Conservation (phyloP, 352 stramenopile species). For the Thalassiosira hispida region DNA sequence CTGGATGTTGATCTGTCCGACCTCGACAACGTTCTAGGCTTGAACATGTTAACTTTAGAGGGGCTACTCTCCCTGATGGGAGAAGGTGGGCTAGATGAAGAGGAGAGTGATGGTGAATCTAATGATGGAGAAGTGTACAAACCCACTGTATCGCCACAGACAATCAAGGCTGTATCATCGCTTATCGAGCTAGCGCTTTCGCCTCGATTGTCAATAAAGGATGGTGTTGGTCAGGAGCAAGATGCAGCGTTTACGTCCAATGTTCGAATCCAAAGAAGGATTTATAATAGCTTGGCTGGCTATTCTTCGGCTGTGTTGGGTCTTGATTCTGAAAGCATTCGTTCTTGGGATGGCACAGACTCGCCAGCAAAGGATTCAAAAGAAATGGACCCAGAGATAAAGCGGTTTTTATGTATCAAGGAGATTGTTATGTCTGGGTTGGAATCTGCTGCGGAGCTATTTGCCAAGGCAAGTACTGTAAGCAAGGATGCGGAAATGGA, state of each 20-base stretch:
- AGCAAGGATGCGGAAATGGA: constrained; percentile 4
- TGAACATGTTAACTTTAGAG: constrained; percentile 61
- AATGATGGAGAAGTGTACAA: constrained; percentile 36
- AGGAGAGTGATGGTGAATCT: constrained; percentile 53
- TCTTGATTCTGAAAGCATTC: constrained; percentile 51
- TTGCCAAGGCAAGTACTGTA: not conserved
- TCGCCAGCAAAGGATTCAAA: constrained; percentile 4
- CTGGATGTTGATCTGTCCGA: constrained; percentile 55
- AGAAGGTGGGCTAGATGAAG: constrained; percentile 59
- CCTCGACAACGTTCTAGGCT: constrained; percentile 41
- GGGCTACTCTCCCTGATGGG: constrained; percentile 68
- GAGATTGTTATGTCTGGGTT: constrained; percentile 35
- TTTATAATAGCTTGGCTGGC: constrained; percentile 49
- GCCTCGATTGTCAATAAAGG: constrained; percentile 18
- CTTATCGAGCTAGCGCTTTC: constrained; percentile 42
- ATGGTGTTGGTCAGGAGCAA: not conserved
- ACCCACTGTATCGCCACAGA: constrained; percentile 25
- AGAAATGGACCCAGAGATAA: constrained; percentile 11
- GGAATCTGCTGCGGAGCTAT: constrained; percentile 4
- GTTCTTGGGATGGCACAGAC: constrained; percentile 29
- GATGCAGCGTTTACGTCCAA: constrained; percentile 15
- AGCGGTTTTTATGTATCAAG: constrained; percentile 40
- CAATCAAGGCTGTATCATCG: constrained; percentile 41
- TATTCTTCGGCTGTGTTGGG: constrained; percentile 42
- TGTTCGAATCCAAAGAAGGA: constrained; percentile 29